Evolutionary conservation across 2,329 filamentous ascomycete genomes (phyloP), one percentile per base, ranked within the genome.

Genomic region (Botryotinia calthae): DNA sequence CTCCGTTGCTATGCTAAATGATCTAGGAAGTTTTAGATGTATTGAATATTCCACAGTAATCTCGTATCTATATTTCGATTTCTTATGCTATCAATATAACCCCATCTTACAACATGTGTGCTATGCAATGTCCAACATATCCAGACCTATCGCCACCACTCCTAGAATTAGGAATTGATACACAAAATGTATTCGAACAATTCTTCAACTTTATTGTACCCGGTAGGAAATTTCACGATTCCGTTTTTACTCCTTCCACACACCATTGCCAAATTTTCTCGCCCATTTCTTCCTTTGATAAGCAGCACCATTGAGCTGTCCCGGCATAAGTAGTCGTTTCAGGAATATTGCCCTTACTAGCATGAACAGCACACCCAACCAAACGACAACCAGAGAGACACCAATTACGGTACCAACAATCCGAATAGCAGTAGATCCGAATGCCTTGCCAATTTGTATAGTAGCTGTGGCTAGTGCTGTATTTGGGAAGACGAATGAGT

Each of bases 311-410:
- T 77, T 71, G 14, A 74, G 72, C 37, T 74, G 63, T 9, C 89
- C 87, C 8, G 93, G 92, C 92, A 91, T 95, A 2, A 95, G 81
- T n/a, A 96, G 86, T 79, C 94, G 87, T 75, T 85, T 89, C 40
- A 85, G 83, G 72, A 87, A 81, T 18, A 95, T 85, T n/a, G 91
- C 90, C 40, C 87, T 83, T 51, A 94, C 78, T 91, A 95, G 95
- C 82, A 88, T 89, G 5, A 79, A 82, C 72, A 93, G 90, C 10
- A 96, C 90, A 64, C 89, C 84, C 1, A 89, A 77, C 89, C 93
- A 96, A 51, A 90, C 87, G 18, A 90, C 65, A 16, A 95, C 83
- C 20, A 96, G 82, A 12, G 88, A 81, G n/a, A 86, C 84, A 0
- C 91, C 88, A 84, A 94, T 87, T 22, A 88, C 88, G 71, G 88